Percentiles rank a stretch among this genome's conserved stretches.
Conservation (phyloP, 2,329 filamentous ascomycete genomes). For the Sclerotinia nivalis region DNA sequence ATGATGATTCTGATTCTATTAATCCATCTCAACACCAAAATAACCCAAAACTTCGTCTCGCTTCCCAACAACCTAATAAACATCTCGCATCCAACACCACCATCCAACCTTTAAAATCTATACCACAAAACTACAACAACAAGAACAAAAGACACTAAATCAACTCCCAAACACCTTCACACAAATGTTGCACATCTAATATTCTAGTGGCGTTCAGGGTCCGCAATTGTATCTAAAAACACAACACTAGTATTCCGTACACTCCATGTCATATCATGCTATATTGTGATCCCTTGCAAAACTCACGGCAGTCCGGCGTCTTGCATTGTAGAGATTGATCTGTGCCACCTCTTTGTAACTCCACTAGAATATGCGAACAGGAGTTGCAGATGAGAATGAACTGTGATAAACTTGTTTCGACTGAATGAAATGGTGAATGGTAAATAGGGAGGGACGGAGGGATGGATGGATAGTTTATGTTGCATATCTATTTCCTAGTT, state of each 20-base stretch:
- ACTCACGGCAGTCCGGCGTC: too few relatives aligned
- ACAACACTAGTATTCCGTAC: background rate
- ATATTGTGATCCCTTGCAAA: too few relatives aligned
- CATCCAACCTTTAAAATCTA: too few relatives aligned
- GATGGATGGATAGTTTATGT: background rate
- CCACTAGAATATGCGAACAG: too few relatives aligned
- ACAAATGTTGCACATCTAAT: conserved; percentile 16
- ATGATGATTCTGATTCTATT: background rate
- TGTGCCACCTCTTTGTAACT: too few relatives aligned
- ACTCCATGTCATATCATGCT: background rate
- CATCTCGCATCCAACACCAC: background rate
- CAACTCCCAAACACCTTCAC: background rate
- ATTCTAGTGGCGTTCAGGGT: background rate
- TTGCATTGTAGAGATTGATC: too few relatives aligned
- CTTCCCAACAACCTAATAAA: background rate
- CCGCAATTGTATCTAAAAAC: background rate
- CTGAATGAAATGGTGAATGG: too few relatives aligned
- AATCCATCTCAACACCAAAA: background rate
- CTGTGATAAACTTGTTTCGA: too few relatives aligned
- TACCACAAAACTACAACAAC: background rate
- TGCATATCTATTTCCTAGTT: background rate
- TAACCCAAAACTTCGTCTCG: background rate
- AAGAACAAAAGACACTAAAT: background rate
- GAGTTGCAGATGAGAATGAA: too few relatives aligned
- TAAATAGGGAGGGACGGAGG: too few relatives aligned